Evolutionary conservation across 441 rosid species (phyloP).

Genomic region (Erysimum pusillum): DNA sequence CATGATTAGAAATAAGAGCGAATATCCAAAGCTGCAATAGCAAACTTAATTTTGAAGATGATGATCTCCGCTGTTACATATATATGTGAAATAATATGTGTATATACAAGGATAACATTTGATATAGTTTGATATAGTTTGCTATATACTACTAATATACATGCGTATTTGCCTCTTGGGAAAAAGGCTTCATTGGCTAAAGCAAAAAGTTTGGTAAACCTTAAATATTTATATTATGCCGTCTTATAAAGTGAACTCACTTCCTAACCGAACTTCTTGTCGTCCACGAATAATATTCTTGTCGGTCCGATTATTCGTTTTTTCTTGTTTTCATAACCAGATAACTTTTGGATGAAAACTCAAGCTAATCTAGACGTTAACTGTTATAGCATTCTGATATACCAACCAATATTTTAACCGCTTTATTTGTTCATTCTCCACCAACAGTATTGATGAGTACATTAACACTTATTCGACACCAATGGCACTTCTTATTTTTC

Average conservation of each 20-base stretch:
- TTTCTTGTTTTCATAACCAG: neutral
- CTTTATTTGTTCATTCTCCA: neutral
- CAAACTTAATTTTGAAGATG: neutral
- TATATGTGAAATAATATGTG: neutral
- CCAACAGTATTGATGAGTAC: neutral
- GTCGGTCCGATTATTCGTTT: neutral
- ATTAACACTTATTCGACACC: neutral
- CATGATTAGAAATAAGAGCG: neutral
- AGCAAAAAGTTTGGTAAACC: conserved; percentile 29
- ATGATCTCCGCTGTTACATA: neutral
- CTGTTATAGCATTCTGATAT: neutral
- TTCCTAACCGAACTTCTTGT: conserved; percentile 25
- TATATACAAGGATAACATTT: neutral
- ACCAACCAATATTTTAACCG: neutral
- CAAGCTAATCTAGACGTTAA: neutral
- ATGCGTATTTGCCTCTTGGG: neutral
- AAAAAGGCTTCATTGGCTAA: neutral
- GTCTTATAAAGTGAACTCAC: conserved; percentile 31
- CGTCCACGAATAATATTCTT: conserved; percentile 13
- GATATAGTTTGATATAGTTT: neutral
- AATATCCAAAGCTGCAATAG: neutral
- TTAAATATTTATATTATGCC: conserved; percentile 6
- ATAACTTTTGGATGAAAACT: neutral
- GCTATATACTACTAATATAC: neutral
- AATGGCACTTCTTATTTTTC: neutral